Evolutionary conservation across 768 basidiomycete species (phyloP).

Genomic region (Symmetrospora coprosmae): DNA sequence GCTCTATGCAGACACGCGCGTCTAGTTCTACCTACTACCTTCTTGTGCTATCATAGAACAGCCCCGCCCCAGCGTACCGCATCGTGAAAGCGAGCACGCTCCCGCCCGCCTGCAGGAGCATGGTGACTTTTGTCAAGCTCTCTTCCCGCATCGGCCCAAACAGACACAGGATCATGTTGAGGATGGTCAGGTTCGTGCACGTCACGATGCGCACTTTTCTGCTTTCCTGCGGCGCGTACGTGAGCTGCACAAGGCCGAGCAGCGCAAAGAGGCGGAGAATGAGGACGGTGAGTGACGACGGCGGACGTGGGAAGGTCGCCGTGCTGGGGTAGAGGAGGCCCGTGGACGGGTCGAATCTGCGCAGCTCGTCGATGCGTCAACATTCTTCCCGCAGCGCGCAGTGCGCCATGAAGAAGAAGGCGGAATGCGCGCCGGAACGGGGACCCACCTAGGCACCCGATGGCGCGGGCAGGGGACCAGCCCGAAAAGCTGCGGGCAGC

Average conservation of each 20-base stretch:
- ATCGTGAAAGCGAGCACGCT: slow-evolving; percentile 70
- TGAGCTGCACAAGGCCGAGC: slow-evolving; percentile 56
- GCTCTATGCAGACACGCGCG: no score
- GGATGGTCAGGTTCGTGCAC: slow-evolving; percentile 76
- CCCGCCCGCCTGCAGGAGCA: slow-evolving; percentile 62
- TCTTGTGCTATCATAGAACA: slow-evolving; percentile 85
- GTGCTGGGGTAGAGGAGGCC: slow-evolving; percentile 54
- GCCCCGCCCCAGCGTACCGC: slow-evolving; percentile 73
- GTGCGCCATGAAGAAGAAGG: no score
- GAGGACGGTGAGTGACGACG: slow-evolving; percentile 40
- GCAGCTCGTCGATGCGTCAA: not conserved
- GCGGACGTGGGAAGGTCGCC: slow-evolving; percentile 5
- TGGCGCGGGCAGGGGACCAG: slow-evolving; percentile 88
- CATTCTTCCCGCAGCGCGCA: no score
- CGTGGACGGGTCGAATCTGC: slow-evolving; percentile 59
- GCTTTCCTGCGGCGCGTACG: slow-evolving; percentile 45
- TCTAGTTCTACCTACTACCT: slow-evolving; percentile 35
- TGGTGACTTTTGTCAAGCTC: slow-evolving; percentile 56
- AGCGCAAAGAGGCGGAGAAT: slow-evolving; percentile 50
- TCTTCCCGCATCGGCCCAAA: slow-evolving; percentile 78
- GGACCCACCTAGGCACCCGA: slow-evolving; percentile 65
- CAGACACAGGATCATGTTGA: slow-evolving; percentile 67
- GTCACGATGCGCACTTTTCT: slow-evolving; percentile 53
- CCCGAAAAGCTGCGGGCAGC: slow-evolving; percentile 86
- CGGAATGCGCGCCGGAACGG: no score